Evolutionary conservation across 148 eudicot genomes (phyloP).

Genomic region (Fagopyrum tataricum): DNA sequence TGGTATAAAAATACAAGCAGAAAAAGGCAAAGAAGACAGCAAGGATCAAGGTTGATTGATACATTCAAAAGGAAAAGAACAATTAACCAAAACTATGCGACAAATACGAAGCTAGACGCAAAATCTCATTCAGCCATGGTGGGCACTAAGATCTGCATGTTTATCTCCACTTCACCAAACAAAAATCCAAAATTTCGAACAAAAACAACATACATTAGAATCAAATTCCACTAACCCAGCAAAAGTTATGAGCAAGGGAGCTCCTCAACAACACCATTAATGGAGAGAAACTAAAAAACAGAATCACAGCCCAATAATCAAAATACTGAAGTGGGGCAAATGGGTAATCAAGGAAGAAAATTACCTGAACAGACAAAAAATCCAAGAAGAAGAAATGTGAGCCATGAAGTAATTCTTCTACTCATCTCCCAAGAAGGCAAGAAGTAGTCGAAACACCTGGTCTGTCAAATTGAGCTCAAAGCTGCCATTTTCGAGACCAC

Average conservation of each 20-base stretch:
- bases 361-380: slow-evolving; percentile 52
- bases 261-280: not conserved
- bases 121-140: not conserved
- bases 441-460: not conserved
- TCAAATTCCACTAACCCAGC: not conserved
- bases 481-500: slow-evolving; percentile 12
- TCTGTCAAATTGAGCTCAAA: slow-evolving; percentile 1
- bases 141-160: not conserved
- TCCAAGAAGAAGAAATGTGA: slow-evolving; percentile 26
- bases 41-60: not conserved
- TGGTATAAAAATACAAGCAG: not conserved
- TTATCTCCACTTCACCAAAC: not conserved
- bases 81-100: not conserved
- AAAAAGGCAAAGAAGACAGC: not conserved
- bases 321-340: slow-evolving; percentile 10
- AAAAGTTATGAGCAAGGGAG: not conserved
- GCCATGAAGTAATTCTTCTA: slow-evolving; percentile 23
- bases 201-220: slow-evolving; percentile 2
- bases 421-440: slow-evolving; percentile 23
- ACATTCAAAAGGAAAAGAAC: not conserved
- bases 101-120: not conserved
- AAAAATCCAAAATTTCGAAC: not conserved
- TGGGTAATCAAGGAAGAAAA: not conserved
- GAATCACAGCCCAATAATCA: not conserved
- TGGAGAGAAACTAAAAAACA: not conserved